Evolutionary conservation across 2,329 filamentous ascomycete species (phyloP).

Genomic region (Claviceps sp.): DNA sequence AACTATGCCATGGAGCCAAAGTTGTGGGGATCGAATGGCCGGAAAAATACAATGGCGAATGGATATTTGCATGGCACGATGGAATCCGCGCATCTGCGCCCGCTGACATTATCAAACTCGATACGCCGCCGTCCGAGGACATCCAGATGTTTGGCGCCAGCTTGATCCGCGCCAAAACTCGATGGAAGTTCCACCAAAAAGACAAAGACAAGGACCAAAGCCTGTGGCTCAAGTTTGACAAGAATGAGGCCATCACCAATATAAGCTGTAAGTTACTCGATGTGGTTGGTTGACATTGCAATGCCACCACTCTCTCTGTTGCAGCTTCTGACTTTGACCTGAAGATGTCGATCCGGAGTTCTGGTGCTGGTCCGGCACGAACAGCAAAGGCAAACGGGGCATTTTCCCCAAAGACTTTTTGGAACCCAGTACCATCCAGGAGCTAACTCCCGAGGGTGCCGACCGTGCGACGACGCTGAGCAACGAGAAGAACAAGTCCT

Average conservation of each 20-base stretch:
- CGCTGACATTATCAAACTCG: conserved; percentile 32
- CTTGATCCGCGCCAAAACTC: conserved; percentile 32
- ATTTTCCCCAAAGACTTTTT: conserved; percentile 39
- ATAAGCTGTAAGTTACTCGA: conserved; percentile 36
- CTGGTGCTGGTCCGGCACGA: conserved; percentile 44
- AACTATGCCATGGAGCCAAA: conserved; percentile 33
- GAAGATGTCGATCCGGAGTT: conserved; percentile 32
- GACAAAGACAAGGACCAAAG: conserved; percentile 28
- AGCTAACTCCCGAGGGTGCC: conserved; percentile 15
- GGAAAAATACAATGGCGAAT: conserved; percentile 37
- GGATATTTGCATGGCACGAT: conserved; percentile 45
- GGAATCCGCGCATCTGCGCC: conserved; percentile 36
- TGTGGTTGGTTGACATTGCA: not conserved
- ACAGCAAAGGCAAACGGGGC: conserved; percentile 37
- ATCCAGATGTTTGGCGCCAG: conserved; percentile 33
- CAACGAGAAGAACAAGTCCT: conserved; percentile 21
- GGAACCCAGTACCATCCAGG: conserved; percentile 30
- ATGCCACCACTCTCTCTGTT: not conserved
- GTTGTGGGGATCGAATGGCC: conserved; percentile 40
- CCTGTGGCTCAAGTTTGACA: conserved; percentile 48
- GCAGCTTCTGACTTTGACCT: not conserved
- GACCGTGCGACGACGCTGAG: conserved; percentile 19
- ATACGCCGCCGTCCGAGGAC: conserved; percentile 31
- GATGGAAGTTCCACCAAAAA: conserved; percentile 40
- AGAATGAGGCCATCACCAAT: conserved; percentile 53